Base-by-base conservation (phyloP, 257 asterid genomes). In the Ocimum tenuiflorum region DNA sequence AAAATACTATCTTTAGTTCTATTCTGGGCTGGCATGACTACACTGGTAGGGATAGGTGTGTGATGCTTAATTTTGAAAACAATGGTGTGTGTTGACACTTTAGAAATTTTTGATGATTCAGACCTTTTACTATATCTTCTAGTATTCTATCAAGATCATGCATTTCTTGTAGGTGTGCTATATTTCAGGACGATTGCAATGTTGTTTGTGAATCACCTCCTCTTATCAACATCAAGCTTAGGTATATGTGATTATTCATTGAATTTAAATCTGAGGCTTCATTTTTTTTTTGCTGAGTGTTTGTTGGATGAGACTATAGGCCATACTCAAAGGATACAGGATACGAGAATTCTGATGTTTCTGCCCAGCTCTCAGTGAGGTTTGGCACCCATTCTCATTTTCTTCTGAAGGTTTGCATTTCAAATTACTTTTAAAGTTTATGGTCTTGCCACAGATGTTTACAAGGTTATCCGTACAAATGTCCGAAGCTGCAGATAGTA, bases 301-400 rank as follows among this genome's bases (percentile, higher is more conserved):
- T 83, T 65, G 45, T 65, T 71, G 72, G 45, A 72, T 77, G 71
- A 65, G 49, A 67, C 65, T 60, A 71, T 73, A 91, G 99, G 86
- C 97, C 99, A n/a, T 86, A 92, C 86, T 92, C 95, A 36, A 86
- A 82, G 83, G 99, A 92, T 78, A 85, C 95, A 6, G 97, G 94
- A 73, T 81, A 82, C 59, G 97, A 92, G 70, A 86, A 88, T 77
- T 80, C 85, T 35, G 94, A 92, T 81, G 80, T 87, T 71, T 84
- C 91, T 72, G 97, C 88, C 45, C 68, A 79, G 77, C 97, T 92
- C 61, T 80, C 91, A 54, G 96, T 89, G 69, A 92, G 99, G 98
- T 91, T 73, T 53, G 75, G 71, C 9, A 63, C 24, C 70, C 31
- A 35, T 70, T 63, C 59, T 47, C 61, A 69, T 70, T 39, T 12